Evolutionary conservation across 208 protist genomes (phyloP), one percentile per base, ranked within the genome.

Genomic region (Trypanosoma platydactyli): DNA sequence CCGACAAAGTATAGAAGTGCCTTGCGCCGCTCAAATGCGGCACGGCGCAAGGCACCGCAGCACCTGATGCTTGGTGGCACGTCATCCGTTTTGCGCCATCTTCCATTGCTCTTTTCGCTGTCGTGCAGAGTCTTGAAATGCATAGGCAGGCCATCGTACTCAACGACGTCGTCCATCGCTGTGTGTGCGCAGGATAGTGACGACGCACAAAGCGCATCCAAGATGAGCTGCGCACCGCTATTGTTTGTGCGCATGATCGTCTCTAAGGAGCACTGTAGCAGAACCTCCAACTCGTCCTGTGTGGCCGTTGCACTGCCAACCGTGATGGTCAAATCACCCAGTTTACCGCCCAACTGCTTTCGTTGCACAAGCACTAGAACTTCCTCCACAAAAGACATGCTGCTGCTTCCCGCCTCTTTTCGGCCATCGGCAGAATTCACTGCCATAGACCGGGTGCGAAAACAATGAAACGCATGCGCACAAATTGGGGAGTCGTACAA

Each of bases 1-100:
- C 25, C 35, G 0, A 88, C 58, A 77, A 89, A 92, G 60, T 69
- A 88, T 15, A 89, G 62, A 12, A 89, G 27, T 2, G 79, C 74
- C 27, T 68, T 71, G 30, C 86, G 86, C 12, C 79, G 81, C 35
- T 70, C 18, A 38, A 65, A 68, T 25, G 50, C 15, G 0, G 42
- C 20, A 24, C 27, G 52, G 29, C 44, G 45, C 24, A 22, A 15
- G 7, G 29, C 35, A 2, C 16, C 4, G 27, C 30, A 27, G 29
- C n/a, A 25, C 24, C 13, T 51, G 5, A 25, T 53, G 24, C 24
- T 53, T 18, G 20, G 35, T 11, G 48, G 22, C 35, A 53, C 57
- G 20, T 16, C 20, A 53, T 72, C 46, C 25, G 12, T 35, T 33
- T 1, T 40, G 22, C 50, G 46, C 58, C 67, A 72, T 16, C 33